phyloP scores from a whole-genome alignment of 352 stramenopile species.

The Aphanomyces invadans region DNA sequence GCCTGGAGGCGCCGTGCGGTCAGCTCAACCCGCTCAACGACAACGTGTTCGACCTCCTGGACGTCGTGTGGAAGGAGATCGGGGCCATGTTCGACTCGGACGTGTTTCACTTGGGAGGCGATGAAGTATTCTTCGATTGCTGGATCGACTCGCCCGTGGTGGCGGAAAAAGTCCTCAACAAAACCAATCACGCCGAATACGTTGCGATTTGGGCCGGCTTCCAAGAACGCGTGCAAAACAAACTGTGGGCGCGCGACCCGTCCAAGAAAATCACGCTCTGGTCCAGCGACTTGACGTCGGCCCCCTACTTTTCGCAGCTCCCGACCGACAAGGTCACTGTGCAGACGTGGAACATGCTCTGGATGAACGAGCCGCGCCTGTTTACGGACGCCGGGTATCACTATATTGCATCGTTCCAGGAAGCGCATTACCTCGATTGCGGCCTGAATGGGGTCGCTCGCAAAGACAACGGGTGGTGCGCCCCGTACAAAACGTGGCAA shows the following conservation, averaged over 20 bases:
- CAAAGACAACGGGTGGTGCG: slow-evolving; percentile 26
- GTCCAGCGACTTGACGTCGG: slow-evolving; percentile 22
- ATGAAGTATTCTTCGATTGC: slow-evolving; percentile 27
- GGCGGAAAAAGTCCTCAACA: slow-evolving; percentile 6
- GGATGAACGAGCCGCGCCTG: neutral
- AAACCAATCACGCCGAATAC: slow-evolving; percentile 13
- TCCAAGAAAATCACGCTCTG: slow-evolving; percentile 24
- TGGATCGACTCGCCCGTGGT: slow-evolving; percentile 21
- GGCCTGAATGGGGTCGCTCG: slow-evolving; percentile 6
- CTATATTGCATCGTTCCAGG: slow-evolving; percentile 13
- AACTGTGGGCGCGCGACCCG: neutral
- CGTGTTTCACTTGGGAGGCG: slow-evolving; percentile 27
- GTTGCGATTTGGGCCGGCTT: slow-evolving; percentile 20
- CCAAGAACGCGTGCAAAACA: neutral
- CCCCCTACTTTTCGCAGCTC: slow-evolving; percentile 10
- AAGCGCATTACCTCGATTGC: slow-evolving; percentile 23
- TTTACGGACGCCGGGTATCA: slow-evolving; percentile 3
- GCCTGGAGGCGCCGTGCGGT: slow-evolving; percentile 23
- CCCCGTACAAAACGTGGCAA: slow-evolving; percentile 24
- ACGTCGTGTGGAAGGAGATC: slow-evolving; percentile 22
- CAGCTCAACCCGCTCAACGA: slow-evolving; percentile 28
- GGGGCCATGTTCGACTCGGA: slow-evolving; percentile 23
- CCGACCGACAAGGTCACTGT: slow-evolving; percentile 6
- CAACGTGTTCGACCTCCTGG: slow-evolving; percentile 22
- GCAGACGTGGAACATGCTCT: slow-evolving; percentile 7